These are phyloP conservation scores for Globisporangium irregulare DNA, from an alignment of 352 stramenopile genomes.

Conservation along the genomic window DNA sequence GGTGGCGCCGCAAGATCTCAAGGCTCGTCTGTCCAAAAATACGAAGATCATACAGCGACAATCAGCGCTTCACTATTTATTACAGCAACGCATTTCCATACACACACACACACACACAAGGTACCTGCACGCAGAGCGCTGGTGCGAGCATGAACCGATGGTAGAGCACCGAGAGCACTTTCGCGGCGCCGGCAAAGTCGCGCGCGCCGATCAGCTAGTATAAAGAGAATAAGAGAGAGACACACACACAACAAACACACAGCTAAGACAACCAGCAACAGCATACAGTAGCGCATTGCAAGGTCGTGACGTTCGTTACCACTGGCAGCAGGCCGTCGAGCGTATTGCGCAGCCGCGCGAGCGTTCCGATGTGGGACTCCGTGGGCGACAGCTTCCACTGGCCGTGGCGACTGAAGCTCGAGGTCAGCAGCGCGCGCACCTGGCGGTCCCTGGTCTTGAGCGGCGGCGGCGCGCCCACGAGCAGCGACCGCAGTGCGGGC, in stretches of 20 bases:
- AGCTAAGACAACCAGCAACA: neutral
- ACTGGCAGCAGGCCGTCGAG: slow-evolving; percentile 49
- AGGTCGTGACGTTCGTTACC: slow-evolving; percentile 22
- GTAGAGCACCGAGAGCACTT: slow-evolving; percentile 67
- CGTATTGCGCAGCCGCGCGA: slow-evolving; percentile 35
- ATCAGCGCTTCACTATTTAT: neutral
- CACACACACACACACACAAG: neutral
- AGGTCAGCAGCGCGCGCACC: slow-evolving; percentile 28
- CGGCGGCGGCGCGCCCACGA: slow-evolving; percentile 22
- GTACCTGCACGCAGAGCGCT: slow-evolving; percentile 63
- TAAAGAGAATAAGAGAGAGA: too few relatives aligned
- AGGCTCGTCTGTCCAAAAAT: slow-evolving; percentile 47
- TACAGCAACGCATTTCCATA: neutral
- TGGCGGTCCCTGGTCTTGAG: slow-evolving; percentile 38
- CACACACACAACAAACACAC: neutral
- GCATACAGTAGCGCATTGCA: neutral
- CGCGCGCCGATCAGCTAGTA: slow-evolving; percentile 59
- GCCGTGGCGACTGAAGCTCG: slow-evolving; percentile 38
- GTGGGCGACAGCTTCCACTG: slow-evolving; percentile 44
- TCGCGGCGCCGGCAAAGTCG: slow-evolving; percentile 65
- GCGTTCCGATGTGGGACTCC: slow-evolving; percentile 18
- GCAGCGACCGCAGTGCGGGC: slow-evolving; percentile 14
- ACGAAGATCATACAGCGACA: neutral
- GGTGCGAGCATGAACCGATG: slow-evolving; percentile 58
- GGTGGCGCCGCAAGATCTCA: slow-evolving; percentile 65